Percentiles rank a stretch among this genome's conserved stretches.
phyloP scores from a whole-genome alignment of 176 grass and related monocot genomes.

The Carex cristatella region DNA sequence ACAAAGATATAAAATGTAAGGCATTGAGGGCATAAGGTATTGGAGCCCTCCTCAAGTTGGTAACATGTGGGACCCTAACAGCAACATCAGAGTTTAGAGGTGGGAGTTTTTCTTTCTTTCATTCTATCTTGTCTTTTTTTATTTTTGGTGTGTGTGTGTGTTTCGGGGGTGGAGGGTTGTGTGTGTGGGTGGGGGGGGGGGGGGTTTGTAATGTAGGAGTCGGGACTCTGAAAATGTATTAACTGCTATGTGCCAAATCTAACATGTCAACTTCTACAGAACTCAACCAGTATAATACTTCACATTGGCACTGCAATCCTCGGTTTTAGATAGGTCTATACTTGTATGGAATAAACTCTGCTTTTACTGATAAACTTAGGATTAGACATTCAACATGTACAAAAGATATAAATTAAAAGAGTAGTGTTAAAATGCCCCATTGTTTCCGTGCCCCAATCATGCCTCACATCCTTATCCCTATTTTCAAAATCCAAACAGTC shows the following conservation, averaged over 20 bases:
- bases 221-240: neutral
- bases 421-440: too few relatives aligned
- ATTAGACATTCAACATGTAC: neutral
- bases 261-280: neutral
- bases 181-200: too few relatives aligned
- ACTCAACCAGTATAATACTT: neutral
- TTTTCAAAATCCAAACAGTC: too few relatives aligned
- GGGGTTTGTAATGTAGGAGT: neutral
- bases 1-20: too few relatives aligned
- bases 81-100: neutral
- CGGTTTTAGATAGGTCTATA: neutral
- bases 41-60: neutral
- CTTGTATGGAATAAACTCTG: neutral
- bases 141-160: neutral
- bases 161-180: neutral
- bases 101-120: neutral
- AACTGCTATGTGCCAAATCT: neutral
- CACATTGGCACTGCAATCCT: too few relatives aligned
- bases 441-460: too few relatives aligned
- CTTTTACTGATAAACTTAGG: neutral
- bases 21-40: too few relatives aligned
- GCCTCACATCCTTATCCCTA: too few relatives aligned
- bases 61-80: neutral
- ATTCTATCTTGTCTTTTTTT: neutral
- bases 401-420: neutral